These are phyloP conservation scores for Vaccinium darrowii DNA, from an alignment of 148 eudicot genomes.

Conservation along the genomic window DNA sequence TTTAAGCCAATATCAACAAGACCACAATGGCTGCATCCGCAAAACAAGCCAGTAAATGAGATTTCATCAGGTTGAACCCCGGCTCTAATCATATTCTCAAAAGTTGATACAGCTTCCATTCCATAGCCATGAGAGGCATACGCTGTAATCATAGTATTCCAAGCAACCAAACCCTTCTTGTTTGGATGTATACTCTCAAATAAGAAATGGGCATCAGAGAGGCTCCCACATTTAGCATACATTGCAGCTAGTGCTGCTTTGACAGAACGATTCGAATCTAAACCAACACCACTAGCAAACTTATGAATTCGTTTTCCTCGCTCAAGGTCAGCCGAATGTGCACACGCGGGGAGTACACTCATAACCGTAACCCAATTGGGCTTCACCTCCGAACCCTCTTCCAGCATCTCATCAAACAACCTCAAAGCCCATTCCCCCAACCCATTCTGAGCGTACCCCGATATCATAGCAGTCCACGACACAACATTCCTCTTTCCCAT, in stretches of 20 bases:
- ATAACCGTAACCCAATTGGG: conserved; percentile 52
- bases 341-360: conserved; percentile 57
- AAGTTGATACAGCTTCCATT: conserved; percentile 38
- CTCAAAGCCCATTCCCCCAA: conserved; percentile 33
- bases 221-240: conserved; percentile 59
- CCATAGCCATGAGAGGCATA: conserved; percentile 57
- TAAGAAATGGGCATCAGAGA: conserved; percentile 38
- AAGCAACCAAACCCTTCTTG: conserved; percentile 38
- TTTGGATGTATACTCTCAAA: conserved; percentile 25
- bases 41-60: conserved; percentile 50
- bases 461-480: conserved; percentile 58
- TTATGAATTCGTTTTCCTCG: conserved; percentile 41
- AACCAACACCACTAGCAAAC: conserved; percentile 31
- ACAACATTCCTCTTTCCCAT: conserved; percentile 45
- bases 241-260: conserved; percentile 45
- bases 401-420: conserved; percentile 44
- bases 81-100: conserved; percentile 40
- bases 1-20: conserved; percentile 41
- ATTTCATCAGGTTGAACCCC: conserved; percentile 50
- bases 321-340: conserved; percentile 41
- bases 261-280: conserved; percentile 35
- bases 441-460: conserved; percentile 56
- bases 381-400: conserved; percentile 27
- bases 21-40: conserved; percentile 57
- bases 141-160: conserved; percentile 54